These are phyloP conservation scores for Lactifluus rugatus DNA, from an alignment of 768 basidiomycete species.

Conservation along the genomic window DNA sequence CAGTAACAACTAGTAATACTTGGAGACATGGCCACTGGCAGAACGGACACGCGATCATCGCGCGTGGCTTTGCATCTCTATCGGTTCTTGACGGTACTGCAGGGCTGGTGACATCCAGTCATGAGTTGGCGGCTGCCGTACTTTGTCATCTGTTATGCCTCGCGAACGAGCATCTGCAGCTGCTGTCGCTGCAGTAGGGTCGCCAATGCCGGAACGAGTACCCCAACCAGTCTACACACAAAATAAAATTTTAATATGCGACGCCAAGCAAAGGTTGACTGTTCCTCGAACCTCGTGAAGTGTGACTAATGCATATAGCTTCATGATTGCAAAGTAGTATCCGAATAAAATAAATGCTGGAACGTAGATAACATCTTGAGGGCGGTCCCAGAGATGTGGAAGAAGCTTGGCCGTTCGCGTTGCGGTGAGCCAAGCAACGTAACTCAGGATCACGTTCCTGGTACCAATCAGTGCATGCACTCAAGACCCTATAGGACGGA, in stretches of 20 bases:
- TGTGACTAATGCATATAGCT: slow-evolving; percentile 82
- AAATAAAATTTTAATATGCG: not conserved
- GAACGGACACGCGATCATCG: slow-evolving; percentile 17
- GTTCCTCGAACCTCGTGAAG: slow-evolving; percentile 64
- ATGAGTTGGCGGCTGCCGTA: slow-evolving; percentile 12
- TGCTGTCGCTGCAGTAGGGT: slow-evolving; percentile 65
- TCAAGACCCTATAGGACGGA: not conserved
- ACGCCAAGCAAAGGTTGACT: not conserved
- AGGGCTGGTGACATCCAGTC: slow-evolving; percentile 19
- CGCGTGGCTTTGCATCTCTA: slow-evolving; percentile 29
- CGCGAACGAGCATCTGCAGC: slow-evolving; percentile 39
- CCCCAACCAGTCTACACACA: slow-evolving; percentile 76
- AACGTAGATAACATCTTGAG: slow-evolving; percentile 49
- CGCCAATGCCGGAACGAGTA: slow-evolving; percentile 88
- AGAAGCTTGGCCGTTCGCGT: slow-evolving; percentile 67
- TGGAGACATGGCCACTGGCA: not conserved
- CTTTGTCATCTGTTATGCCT: slow-evolving; percentile 19
- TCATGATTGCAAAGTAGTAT: slow-evolving; percentile 94
- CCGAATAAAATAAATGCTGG: slow-evolving; percentile 72
- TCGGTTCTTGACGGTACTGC: slow-evolving; percentile 21
- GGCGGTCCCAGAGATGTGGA: slow-evolving; percentile 48
- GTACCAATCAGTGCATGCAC: not conserved
- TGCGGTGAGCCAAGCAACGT: slow-evolving; percentile 60
- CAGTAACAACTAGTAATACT: slow-evolving; percentile 6
- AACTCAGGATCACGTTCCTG: slow-evolving; percentile 63